A percentile compares a stretch with the other conserved stretches of the same genome.
Evolutionary conservation across 345 rosid genomes (phyloP).

Genomic region (Lepidium sativum): DNA sequence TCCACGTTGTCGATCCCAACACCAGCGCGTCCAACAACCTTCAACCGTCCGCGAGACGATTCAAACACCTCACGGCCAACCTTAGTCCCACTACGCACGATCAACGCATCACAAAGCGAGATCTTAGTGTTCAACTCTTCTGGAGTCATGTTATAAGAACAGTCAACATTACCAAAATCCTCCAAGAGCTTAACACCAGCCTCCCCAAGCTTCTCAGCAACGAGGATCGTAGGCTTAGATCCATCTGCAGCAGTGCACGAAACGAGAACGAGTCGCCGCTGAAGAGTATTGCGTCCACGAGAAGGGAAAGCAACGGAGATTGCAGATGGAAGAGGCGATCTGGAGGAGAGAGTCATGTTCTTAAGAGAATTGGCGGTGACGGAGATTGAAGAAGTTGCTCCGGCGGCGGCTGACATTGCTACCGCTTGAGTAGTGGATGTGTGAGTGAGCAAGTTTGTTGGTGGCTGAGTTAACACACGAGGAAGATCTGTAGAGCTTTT

Average conservation of each 20-base stretch:
- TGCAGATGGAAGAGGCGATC: constrained; percentile 31
- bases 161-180: constrained; percentile 63
- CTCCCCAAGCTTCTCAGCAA: constrained; percentile 81
- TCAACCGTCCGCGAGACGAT: constrained; percentile 63
- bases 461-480: constrained; percentile 6
- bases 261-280: constrained; percentile 17
- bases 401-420: constrained; percentile 22
- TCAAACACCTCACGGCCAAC: constrained; percentile 76
- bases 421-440: background rate
- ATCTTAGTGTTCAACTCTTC: constrained; percentile 90
- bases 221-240: constrained; percentile 70
- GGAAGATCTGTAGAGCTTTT: background rate
- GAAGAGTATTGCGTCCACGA: constrained; percentile 2
- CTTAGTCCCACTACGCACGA: constrained; percentile 79
- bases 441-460: background rate
- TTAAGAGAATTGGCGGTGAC: constrained; percentile 26
- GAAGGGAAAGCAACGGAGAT: constrained; percentile 29
- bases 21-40: constrained; percentile 94
- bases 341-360: constrained; percentile 39
- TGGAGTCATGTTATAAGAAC: constrained; percentile 69
- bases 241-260: constrained; percentile 34
- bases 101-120: constrained; percentile 80
- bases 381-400: constrained; percentile 19
- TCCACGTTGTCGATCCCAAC: constrained; percentile 94
- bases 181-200: constrained; percentile 58